Percentiles rank a stretch among this genome's conserved stretches.
Evolutionary conservation across 2,329 filamentous ascomycete genomes (phyloP).

Genomic region (Penicillium oxalicum): DNA sequence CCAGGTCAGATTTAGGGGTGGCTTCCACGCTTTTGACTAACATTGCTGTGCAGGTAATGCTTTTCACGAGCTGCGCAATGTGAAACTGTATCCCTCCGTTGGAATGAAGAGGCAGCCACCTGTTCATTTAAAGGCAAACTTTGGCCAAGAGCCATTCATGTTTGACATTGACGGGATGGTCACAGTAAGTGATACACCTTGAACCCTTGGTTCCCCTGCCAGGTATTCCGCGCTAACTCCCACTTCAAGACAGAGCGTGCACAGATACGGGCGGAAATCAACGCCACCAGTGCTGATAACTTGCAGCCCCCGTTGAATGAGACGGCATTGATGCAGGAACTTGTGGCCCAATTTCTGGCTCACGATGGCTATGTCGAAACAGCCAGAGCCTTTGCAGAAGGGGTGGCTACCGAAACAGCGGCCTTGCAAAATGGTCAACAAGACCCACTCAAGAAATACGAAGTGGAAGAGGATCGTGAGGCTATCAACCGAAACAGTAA

Average conservation of each 20-base stretch:
- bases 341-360: slow-evolving; percentile 82
- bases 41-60: slow-evolving; percentile 48
- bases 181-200: slow-evolving; percentile 49
- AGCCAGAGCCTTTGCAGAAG: slow-evolving; percentile 76
- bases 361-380: slow-evolving; percentile 96
- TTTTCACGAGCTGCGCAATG: slow-evolving; percentile 41
- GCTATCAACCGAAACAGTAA: slow-evolving; percentile 79
- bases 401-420: slow-evolving; percentile 67
- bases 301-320: slow-evolving; percentile 64
- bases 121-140: slow-evolving; percentile 56
- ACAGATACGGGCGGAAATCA: slow-evolving; percentile 58
- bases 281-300: slow-evolving; percentile 49
- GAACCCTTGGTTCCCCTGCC: background rate
- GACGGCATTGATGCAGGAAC: slow-evolving; percentile 69
- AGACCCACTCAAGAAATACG: slow-evolving; percentile 52
- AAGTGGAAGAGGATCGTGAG: slow-evolving; percentile 74
- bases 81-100: slow-evolving; percentile 50
- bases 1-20: background rate
- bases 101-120: slow-evolving; percentile 59
- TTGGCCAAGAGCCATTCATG: slow-evolving; percentile 68
- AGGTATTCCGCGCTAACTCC: background rate
- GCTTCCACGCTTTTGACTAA: slow-evolving; percentile 2
- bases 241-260: slow-evolving; percentile 52
- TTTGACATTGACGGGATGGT: slow-evolving; percentile 89
- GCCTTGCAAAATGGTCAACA: slow-evolving; percentile 57